These are phyloP conservation scores for Cryptococcus wingfieldii DNA, from an alignment of 1,284 basidiomycete genomes.

Conservation along the genomic window DNA sequence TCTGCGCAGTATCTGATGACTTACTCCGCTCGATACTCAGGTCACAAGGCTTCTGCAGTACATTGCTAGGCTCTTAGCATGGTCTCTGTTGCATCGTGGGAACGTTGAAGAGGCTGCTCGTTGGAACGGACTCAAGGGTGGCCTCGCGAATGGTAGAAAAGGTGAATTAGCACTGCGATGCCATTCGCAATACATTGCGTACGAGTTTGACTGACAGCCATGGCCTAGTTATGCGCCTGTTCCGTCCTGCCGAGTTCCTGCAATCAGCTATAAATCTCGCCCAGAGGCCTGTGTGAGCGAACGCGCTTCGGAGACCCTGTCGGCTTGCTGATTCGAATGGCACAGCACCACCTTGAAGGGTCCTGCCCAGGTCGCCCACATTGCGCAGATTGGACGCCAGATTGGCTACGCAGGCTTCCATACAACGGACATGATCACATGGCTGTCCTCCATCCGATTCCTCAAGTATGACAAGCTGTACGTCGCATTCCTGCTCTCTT, in stretches of 20 bases:
- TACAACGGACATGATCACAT: conserved; percentile 71
- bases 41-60: conserved; percentile 89
- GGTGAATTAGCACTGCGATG: conserved; percentile 53
- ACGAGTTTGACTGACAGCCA: not conserved
- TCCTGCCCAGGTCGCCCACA: conserved; percentile 64
- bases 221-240: conserved; percentile 75
- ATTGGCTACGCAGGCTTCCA: conserved; percentile 89
- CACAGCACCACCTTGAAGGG: conserved; percentile 24
- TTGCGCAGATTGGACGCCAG: conserved; percentile 78
- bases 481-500: conserved; percentile 6
- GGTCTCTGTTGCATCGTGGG: conserved; percentile 65
- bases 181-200: not conserved
- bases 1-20: too few species aligned
- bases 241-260: conserved; percentile 90
- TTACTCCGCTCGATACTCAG: conserved; percentile 49
- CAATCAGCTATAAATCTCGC: conserved; percentile 84
- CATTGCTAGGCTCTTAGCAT: conserved; percentile 83
- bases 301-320: not conserved
- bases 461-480: conserved; percentile 54
- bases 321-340: not conserved
- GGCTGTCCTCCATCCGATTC: conserved; percentile 75
- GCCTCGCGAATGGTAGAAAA: conserved; percentile 73
- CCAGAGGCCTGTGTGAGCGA: conserved; percentile 48
- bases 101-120: conserved; percentile 62
- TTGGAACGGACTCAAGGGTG: conserved; percentile 74